Percentiles rank a stretch among this genome's conserved stretches.
phyloP scores from a whole-genome alignment of 1,284 basidiomycete species.

The Mycosarcoma maydis region DNA sequence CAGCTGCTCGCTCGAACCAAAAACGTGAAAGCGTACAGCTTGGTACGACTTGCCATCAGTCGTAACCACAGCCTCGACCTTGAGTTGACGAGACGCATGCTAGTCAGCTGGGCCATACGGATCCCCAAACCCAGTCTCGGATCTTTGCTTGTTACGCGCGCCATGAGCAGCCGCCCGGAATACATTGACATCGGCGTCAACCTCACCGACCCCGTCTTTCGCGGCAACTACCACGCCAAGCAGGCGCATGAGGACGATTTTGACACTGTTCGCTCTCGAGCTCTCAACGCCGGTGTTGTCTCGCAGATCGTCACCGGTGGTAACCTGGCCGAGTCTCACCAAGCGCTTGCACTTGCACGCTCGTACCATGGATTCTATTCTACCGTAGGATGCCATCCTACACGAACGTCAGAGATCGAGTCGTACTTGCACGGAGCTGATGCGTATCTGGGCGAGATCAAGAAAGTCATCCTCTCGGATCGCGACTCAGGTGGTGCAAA shows the following conservation, averaged over 20 bases:
- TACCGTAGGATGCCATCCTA: constrained; percentile 87
- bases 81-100: neutral
- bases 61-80: too few relatives aligned
- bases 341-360: constrained; percentile 75
- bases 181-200: constrained; percentile 70
- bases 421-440: constrained; percentile 71
- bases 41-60: too few relatives aligned
- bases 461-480: constrained; percentile 14
- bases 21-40: too few relatives aligned
- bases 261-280: constrained; percentile 73
- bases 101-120: neutral
- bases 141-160: neutral
- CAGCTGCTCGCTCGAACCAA: too few relatives aligned
- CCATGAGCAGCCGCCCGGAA: constrained; percentile 5
- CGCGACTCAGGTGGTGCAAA: constrained; percentile 6
- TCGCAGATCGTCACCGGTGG: constrained; percentile 86
- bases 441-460: constrained; percentile 74
- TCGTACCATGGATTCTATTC: constrained; percentile 75
- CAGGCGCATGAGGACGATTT: constrained; percentile 73
- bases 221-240: constrained; percentile 70
- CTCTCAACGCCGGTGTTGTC: constrained; percentile 75
- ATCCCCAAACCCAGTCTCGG: neutral
- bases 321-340: constrained; percentile 75
- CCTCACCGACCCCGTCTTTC: constrained; percentile 69
- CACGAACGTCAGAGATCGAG: constrained; percentile 81